phyloP scores from a whole-genome alignment of 192 early-diverging fungal species.

The Linnemannia elongata region DNA sequence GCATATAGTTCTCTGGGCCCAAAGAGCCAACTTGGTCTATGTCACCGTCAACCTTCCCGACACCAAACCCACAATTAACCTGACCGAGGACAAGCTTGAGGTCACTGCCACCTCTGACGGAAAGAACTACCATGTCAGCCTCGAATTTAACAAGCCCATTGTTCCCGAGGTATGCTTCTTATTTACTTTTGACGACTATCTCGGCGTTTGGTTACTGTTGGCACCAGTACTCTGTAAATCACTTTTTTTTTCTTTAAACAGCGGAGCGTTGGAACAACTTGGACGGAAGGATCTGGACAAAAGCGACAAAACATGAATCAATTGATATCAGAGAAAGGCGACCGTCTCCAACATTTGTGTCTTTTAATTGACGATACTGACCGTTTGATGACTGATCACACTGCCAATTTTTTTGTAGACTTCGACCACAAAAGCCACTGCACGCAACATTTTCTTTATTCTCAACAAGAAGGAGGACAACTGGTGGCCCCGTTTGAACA shows the following conservation, averaged over 20 bases:
- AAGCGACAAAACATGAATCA: not conserved
- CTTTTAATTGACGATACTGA: not conserved
- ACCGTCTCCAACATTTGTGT: not conserved
- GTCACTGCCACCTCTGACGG: constrained; percentile 74
- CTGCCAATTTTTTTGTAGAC: constrained; percentile 53
- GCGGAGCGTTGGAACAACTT: not conserved
- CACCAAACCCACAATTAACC: constrained; percentile 66
- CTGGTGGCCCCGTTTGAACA: constrained; percentile 91
- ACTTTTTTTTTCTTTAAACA: not conserved
- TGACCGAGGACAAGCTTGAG: constrained; percentile 68
- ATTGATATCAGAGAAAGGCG: not conserved
- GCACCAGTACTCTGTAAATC: not conserved
- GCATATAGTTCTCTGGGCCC: constrained; percentile 87
- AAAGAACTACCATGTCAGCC: constrained; percentile 77
- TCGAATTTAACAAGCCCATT: constrained; percentile 82
- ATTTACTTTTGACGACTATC: not conserved
- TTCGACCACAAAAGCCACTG: constrained; percentile 75
- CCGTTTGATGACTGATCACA: not conserved
- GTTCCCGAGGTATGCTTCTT: constrained; percentile 73
- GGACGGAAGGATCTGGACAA: not conserved
- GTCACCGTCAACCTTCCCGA: constrained; percentile 88
- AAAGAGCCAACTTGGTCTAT: constrained; percentile 84
- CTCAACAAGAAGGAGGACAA: constrained; percentile 80
- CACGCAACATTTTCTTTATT: constrained; percentile 75
- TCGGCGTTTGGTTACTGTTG: not conserved